A percentile compares a stretch with the other conserved stretches of the same genome.
These are phyloP conservation scores for Huntiella omanensis DNA, from an alignment of 2,329 filamentous ascomycete genomes.

Conservation along the genomic window DNA sequence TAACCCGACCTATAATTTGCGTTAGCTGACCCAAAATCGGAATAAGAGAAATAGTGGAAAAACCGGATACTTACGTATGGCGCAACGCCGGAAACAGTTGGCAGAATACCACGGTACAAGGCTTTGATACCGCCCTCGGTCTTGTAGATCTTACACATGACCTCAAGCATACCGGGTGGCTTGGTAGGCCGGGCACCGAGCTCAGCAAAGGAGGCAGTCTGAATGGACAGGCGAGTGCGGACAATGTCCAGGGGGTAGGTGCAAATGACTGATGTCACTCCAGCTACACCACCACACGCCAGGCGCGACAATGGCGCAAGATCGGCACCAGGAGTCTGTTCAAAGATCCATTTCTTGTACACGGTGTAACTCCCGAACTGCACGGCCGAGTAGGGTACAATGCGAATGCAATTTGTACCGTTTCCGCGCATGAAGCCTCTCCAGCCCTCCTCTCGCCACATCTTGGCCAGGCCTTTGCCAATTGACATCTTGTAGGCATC, in stretches of 20 bases:
- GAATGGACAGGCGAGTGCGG: slow-evolving; percentile 86
- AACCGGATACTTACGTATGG: slow-evolving; percentile 48
- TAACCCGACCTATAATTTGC: slow-evolving; percentile 53
- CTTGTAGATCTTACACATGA: slow-evolving; percentile 68
- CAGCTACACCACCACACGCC: slow-evolving; percentile 76
- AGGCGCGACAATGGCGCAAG: slow-evolving; percentile 58
- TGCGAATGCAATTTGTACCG: slow-evolving; percentile 94
- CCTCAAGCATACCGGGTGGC: slow-evolving; percentile 82
- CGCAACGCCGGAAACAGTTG: slow-evolving; percentile 85
- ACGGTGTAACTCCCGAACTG: slow-evolving; percentile 98
- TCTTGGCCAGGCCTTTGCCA: slow-evolving; percentile 72
- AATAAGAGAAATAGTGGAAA: neutral
- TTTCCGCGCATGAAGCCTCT: slow-evolving; percentile 95
- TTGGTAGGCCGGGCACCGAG: slow-evolving; percentile 45
- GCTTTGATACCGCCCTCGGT: slow-evolving; percentile 71
- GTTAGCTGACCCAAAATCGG: neutral
- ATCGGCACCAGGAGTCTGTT: slow-evolving; percentile 53
- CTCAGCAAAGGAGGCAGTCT: slow-evolving; percentile 83
- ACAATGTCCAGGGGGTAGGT: slow-evolving; percentile 98
- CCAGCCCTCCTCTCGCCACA: slow-evolving; percentile 96
- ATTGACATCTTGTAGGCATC: slow-evolving; percentile 90
- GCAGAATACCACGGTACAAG: slow-evolving; percentile 85
- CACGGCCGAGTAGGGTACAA: slow-evolving; percentile 93
- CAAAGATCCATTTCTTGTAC: slow-evolving; percentile 78
- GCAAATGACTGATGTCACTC: slow-evolving; percentile 84